Percentiles rank a stretch among this genome's conserved stretches.
Evolutionary conservation across 1,284 basidiomycete species (phyloP).

Genomic region (Tilletia walkeri): DNA sequence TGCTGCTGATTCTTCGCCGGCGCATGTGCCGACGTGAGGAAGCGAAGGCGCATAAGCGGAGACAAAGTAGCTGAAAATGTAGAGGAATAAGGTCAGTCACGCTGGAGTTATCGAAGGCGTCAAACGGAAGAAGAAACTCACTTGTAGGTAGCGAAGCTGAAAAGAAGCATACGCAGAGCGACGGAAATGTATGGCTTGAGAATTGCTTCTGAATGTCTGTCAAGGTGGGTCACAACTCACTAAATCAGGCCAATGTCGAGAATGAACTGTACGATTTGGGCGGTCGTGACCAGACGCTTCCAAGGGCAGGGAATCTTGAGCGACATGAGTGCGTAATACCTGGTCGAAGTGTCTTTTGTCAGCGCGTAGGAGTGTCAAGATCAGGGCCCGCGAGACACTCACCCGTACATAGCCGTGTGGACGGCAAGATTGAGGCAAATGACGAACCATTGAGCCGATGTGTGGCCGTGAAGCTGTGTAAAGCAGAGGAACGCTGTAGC

Average conservation of each 20-base stretch:
- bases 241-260: conserved; percentile 37
- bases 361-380: conserved; percentile 22
- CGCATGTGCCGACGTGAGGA: conserved; percentile 75
- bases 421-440: conserved; percentile 89
- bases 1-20: conserved; percentile 83
- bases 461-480: conserved; percentile 79
- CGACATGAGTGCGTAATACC: conserved; percentile 50
- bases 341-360: conserved; percentile 12
- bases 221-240: conserved; percentile 10
- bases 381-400: conserved; percentile 3
- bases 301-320: conserved; percentile 60
- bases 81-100: conserved; percentile 3
- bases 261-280: conserved; percentile 73
- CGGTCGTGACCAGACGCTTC: conserved; percentile 92
- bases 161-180: background rate
- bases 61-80: conserved; percentile 33
- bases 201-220: background rate
- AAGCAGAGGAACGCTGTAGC: conserved; percentile 96
- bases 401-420: conserved; percentile 90
- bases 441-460: conserved; percentile 83
- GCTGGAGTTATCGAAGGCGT: background rate
- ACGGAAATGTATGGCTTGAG: background rate
- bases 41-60: conserved; percentile 57
- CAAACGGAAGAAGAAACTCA: background rate
- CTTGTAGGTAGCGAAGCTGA: conserved; percentile 22